Evolutionary conservation across 2,329 filamentous ascomycete genomes (phyloP).

Genomic region (Ophiostoma quercus): DNA sequence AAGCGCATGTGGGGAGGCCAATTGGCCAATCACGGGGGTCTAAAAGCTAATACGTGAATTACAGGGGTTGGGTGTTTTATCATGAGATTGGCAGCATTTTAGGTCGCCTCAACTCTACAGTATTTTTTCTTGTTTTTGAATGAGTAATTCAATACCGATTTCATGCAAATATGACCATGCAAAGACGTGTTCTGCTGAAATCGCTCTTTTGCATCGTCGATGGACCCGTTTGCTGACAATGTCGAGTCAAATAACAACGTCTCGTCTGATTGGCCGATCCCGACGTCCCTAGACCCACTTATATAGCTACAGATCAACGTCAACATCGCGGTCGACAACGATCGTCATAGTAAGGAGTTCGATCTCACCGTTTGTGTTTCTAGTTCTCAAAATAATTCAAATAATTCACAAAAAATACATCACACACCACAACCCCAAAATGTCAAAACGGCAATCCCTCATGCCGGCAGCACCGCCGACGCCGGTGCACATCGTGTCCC

Average conservation of each 20-base stretch:
- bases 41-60: conserved; percentile 27
- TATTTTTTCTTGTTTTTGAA: not conserved
- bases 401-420: not conserved
- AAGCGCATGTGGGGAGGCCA: not conserved
- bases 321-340: not conserved
- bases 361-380: not conserved
- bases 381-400: not conserved
- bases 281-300: not conserved
- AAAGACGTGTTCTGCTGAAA: not conserved
- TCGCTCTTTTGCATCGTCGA: not conserved
- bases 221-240: conserved; percentile 11
- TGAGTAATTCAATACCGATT: not conserved
- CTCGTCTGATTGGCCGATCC: not conserved
- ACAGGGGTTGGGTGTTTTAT: not conserved
- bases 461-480: conserved; percentile 49
- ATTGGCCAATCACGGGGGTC: conserved; percentile 24
- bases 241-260: not conserved
- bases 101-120: not conserved
- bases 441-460: conserved; percentile 54
- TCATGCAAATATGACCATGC: no score
- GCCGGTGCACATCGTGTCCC: conserved; percentile 50
- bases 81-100: no score
- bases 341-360: not conserved
- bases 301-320: conserved; percentile 10
- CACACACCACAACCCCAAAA: conserved; percentile 25